Evolutionary conservation across 2,329 filamentous ascomycete genomes (phyloP), one percentile per base, ranked within the genome.

Genomic region (Aspergillus carbonarius): DNA sequence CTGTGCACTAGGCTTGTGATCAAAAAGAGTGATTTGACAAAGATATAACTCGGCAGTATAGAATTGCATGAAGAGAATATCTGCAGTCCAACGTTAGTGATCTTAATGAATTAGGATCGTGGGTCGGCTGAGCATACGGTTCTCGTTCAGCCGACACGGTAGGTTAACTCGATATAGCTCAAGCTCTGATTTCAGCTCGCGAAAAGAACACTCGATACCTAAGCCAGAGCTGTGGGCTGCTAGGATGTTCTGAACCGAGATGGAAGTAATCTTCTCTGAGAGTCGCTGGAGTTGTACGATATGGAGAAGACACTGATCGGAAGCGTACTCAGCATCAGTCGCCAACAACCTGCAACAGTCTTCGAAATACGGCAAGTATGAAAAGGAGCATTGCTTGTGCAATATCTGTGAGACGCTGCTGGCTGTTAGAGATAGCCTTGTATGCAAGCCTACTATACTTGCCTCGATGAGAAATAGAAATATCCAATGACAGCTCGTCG

Each of bases 391-490:
- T 10, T 27, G 54, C 9, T 58, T 60, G 52, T 64, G 60, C 20
- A 57, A 42, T 13, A 64, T 60, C 3, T 59, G 52, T 1, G 50
- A 61, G 17, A 48, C 52, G 13, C 60, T 62, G 27, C 13, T n/a
- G 4, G 23, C 5, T 10, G 23, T 54, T 20, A 23, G 37, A 27
- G 25, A 27, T 4, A 7, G n/a, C 7, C 25, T 27, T 6, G 25
- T 27, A 27, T 8, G 25, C 5, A 27, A 27, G 25, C 25, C 25
- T 27, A 27, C 48, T 58, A 15, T 10, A 17, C 60, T 55, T 63
- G 78, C 77, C 72, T 71, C 5, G 77, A 77, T 10, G 76, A 74
- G 12, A 81, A 64, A 59, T 77, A 79, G 60, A 76, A 81, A 27
- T 76, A 74, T 4, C 78, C 79, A 3, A 76, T 73, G 12, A 78